Conservation (phyloP, 108 stramenopile species). For the Cyclostephanos tholiformis region DNA sequence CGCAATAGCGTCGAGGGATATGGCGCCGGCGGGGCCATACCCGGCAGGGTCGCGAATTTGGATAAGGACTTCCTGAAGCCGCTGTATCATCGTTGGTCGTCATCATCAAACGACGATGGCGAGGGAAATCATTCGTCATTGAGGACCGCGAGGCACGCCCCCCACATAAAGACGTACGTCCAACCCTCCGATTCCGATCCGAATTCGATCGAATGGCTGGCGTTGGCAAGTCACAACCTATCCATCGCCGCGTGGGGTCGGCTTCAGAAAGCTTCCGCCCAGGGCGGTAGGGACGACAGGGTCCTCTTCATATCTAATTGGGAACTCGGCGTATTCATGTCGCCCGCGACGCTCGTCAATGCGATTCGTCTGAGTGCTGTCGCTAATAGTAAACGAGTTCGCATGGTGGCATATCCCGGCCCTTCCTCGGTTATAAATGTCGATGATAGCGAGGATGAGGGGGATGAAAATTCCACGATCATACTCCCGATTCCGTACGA, state of each 20-base stretch:
- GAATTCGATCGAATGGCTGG: conserved; percentile 59
- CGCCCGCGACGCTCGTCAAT: conserved; percentile 50
- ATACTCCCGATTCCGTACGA: conserved; percentile 31
- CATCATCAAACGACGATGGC: background rate
- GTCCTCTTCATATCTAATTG: conserved; percentile 59
- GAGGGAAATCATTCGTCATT: conserved; percentile 30
- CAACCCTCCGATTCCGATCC: conserved; percentile 39
- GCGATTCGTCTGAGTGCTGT: background rate
- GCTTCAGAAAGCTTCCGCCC: conserved; percentile 45
- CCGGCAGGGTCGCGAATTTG: conserved; percentile 59
- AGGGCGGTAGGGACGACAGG: conserved; percentile 19
- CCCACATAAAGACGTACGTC: conserved; percentile 78
- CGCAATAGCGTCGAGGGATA: conserved; percentile 62
- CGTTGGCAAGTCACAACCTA: conserved; percentile 72
- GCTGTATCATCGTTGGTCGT: conserved; percentile 59
- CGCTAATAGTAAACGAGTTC: background rate
- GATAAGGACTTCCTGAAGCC: conserved; percentile 60
- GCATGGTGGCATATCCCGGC: conserved; percentile 1
- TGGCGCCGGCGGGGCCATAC: conserved; percentile 62
- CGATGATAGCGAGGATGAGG: conserved; percentile 1
- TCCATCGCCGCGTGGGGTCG: conserved; percentile 82
- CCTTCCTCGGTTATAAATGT: conserved; percentile 13
- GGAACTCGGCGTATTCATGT: conserved; percentile 79
- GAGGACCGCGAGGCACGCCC: conserved; percentile 55
- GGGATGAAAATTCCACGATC: background rate